These are phyloP conservation scores for Coprinopsis marcescibilis DNA, from an alignment of 768 basidiomycete genomes.

Conservation along the genomic window DNA sequence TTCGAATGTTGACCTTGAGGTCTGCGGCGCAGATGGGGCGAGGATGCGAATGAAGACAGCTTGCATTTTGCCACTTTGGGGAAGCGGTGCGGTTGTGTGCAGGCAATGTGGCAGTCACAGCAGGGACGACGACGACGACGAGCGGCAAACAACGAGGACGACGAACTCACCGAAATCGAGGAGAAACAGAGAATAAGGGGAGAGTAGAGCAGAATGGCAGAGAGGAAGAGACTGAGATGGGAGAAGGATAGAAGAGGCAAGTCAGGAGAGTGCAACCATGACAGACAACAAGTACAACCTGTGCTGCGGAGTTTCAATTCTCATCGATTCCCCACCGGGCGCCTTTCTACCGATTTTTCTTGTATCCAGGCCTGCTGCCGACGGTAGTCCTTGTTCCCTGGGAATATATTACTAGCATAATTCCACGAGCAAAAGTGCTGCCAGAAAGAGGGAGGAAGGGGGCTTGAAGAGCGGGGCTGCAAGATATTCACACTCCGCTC, in stretches of 20 bases:
- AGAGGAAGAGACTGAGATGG: conserved; percentile 10
- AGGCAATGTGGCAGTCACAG: conserved; percentile 1
- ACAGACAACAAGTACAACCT: conserved; percentile 40
- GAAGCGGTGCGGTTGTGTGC: conserved; percentile 6
- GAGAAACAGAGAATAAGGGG: conserved; percentile 12
- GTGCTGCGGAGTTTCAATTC: conserved; percentile 47
- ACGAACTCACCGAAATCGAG: conserved; percentile 8
- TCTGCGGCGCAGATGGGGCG: background rate
- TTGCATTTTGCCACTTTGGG: background rate
- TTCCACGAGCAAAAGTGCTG: too few relatives aligned
- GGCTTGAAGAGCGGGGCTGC: too few relatives aligned
- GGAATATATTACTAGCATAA: too few relatives aligned
- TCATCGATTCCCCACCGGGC: background rate
- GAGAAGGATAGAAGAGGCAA: conserved; percentile 22
- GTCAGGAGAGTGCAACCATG: conserved; percentile 23
- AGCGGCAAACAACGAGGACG: background rate
- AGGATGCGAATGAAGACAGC: background rate
- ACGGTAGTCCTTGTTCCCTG: too few relatives aligned
- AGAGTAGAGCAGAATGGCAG: conserved; percentile 12
- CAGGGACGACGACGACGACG: conserved; percentile 7
- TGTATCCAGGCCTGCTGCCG: too few relatives aligned
- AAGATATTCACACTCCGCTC: too few relatives aligned
- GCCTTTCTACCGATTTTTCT: background rate
- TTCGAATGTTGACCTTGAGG: background rate
- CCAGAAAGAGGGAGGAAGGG: too few relatives aligned